Evolutionary conservation across 495 filamentous ascomycete genomes (phyloP), one percentile per base, ranked within the genome.

Genomic region (Xylaria flabelliformis): DNA sequence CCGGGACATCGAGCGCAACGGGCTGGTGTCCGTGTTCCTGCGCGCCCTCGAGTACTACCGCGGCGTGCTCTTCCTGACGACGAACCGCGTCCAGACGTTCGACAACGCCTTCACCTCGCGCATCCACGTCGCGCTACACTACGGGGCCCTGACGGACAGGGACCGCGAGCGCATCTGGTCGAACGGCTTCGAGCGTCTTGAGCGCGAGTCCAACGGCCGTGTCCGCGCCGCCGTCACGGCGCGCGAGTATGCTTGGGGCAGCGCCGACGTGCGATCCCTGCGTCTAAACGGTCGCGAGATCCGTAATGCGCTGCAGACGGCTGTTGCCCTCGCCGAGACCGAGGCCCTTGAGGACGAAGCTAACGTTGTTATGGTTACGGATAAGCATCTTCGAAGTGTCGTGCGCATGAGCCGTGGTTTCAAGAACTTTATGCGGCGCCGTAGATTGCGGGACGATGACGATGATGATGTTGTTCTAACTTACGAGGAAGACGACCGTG

Each of bases 1-100:
- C 48, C 85, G 89, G 72, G 91, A 95, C 74, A 88, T 95, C 72
- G 86, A 88, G 74, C 88, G 93, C 67, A 95, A 95, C 75, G 91
- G 91, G 1, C 85, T 95, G 0, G 93, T 95, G 24, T 91, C 89
- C 69, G 90, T 95, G 59, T 84, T 84, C 74, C 70, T 83, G 15
- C 76, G 82, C 32, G 82, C 80, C 0, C 76, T 84, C 59, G 83
- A 84, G 74, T 83, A 83, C 71, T 84, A 83, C 77, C 72, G 76
- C 19, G 82, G 83, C 41, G 77, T 82, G 32, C 67, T 84, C 29
- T 81, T 84, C 73, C 71, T 84, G 58, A 84, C 83, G 24, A 85
- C 82, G 34, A 85, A 85, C 78, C 75, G 82, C 12, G 82, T 85
- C 42, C 79, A 79, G 53, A 77, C 79, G 32, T 82, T 85, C 64